phyloP scores from a whole-genome alignment of 169 alveolate genomes.

The Plasmodium inui region DNA sequence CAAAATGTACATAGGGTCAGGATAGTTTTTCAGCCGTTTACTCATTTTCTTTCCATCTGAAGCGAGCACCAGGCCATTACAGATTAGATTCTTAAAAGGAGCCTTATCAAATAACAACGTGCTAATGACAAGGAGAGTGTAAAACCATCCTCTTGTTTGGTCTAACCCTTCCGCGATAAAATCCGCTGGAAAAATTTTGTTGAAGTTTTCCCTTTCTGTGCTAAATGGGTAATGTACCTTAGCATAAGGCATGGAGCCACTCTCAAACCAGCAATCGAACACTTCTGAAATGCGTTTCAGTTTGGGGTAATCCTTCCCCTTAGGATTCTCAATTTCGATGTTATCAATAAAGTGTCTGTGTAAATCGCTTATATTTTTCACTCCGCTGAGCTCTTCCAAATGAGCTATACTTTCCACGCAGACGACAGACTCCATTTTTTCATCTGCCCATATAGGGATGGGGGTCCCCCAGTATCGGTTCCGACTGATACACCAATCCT shows the following conservation, averaged over 20 bases:
- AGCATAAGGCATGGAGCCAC: constrained; percentile 99
- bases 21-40: constrained; percentile 96
- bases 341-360: constrained; percentile 98
- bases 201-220: constrained; percentile 89
- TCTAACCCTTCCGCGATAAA: constrained; percentile 99
- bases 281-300: constrained; percentile 89
- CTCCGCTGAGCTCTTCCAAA: constrained; percentile 80
- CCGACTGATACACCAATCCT: constrained; percentile 99
- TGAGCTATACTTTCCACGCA: constrained; percentile 96
- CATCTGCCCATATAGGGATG: constrained; percentile 97
- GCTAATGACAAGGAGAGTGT: constrained; percentile 94
- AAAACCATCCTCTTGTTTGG: constrained; percentile 99
- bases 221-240: constrained; percentile 98
- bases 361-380: constrained; percentile 92
- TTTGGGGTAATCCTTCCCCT: constrained; percentile 94
- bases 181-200: constrained; percentile 97
- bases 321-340: constrained; percentile 96
- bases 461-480: constrained; percentile 99
- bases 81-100: constrained; percentile 96
- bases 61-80: constrained; percentile 96
- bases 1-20: constrained; percentile 94
- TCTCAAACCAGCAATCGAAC: constrained; percentile 99
- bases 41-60: constrained; percentile 99
- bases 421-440: constrained; percentile 93
- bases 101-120: constrained; percentile 93